Evolutionary conservation across 2,329 filamentous ascomycete genomes (phyloP), one percentile per base, ranked within the genome.

Genomic region (Cladosporium sphaerospermum): DNA sequence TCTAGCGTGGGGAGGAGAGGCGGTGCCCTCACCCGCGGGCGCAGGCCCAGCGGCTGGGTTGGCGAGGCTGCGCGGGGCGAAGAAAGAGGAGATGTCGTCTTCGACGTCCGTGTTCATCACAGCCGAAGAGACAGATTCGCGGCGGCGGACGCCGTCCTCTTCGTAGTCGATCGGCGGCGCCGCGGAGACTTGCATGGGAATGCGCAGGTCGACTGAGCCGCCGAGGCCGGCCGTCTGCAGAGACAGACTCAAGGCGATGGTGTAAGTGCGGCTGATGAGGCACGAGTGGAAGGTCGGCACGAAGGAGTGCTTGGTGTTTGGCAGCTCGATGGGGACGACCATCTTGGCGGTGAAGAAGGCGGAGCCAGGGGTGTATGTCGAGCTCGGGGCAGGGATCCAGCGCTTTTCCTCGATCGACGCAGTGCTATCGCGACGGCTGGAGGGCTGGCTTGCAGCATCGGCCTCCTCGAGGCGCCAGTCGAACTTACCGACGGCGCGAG

Each of bases 261-360:
- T 67, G 65, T 89, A 88, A 14, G 75, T 70, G 49, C 85, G 76
- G n/a, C 80, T 82, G 42, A 82, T 71, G 50, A 88, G 76, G 65
- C 85, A 89, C 37, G 79, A 77, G 71, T 87, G 82, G 70, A 88
- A 89, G 2, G 83, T 84, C 1, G 85, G 85, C 16, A 85, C 70
- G 64, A 85, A 85, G 23, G 76, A 71, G 44, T 45, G 42, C 23
- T 84, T 85, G 57, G 72, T 72, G 8, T 45, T 56, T 1, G 85
- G 84, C 0, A 86, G 74, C 1, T 77, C 76, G 61, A 88, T 71
- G 0, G 85, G 85, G 2, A 87, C 78, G 2, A 85, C 64, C 34
- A 88, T 71, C n/a, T 73, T 73, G 6, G 83, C 76, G 2, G 80
- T 83, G 68, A 85, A 88, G 68, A 79, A 84, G 13, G 64, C 63